Conservation (phyloP, 1,284 basidiomycete genomes). For the Ustilago cynodontis region DNA sequence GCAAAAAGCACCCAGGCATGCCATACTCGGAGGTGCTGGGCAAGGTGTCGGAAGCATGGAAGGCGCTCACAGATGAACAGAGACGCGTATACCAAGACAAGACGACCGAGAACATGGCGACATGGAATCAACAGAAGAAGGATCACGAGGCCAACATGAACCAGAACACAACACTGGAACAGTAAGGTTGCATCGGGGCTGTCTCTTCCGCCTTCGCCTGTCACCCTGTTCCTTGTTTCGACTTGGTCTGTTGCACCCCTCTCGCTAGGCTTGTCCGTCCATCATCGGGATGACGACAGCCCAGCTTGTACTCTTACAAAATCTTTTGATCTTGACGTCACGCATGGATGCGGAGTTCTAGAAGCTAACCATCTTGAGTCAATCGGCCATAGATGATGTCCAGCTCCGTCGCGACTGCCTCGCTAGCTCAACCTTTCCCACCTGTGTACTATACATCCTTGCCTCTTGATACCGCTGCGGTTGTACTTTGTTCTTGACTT, state of each 20-base stretch:
- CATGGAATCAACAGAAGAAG: slow-evolving; percentile 60
- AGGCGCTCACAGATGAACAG: slow-evolving; percentile 60
- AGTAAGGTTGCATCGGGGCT: slow-evolving; percentile 5
- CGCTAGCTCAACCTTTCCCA: slow-evolving; percentile 8
- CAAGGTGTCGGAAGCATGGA: slow-evolving; percentile 63
- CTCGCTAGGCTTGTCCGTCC: not conserved
- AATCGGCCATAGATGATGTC: not conserved
- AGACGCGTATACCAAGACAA: slow-evolving; percentile 59
- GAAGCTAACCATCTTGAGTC: not conserved
- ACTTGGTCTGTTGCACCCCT: not conserved
- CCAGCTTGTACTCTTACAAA: slow-evolving; percentile 26
- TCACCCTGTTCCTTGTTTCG: not conserved
- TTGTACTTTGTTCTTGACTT: slow-evolving; percentile 4
- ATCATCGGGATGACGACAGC: not conserved
- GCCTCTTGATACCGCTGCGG: slow-evolving; percentile 20
- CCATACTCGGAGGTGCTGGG: slow-evolving; percentile 58
- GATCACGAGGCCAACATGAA: slow-evolving; percentile 50
- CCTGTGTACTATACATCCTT: slow-evolving; percentile 14
- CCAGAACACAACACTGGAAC: slow-evolving; percentile 21
- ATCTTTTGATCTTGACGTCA: not conserved
- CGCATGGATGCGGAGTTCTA: not conserved
- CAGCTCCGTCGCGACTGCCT: not conserved
- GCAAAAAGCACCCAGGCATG: slow-evolving; percentile 58
- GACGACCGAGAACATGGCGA: slow-evolving; percentile 60
- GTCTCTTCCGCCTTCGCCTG: too few species aligned